A percentile compares a stretch with the other conserved stretches of the same genome.
These are phyloP conservation scores for Phylloboletellus chloephorus DNA, from an alignment of 1,284 basidiomycete species.

Conservation along the genomic window DNA sequence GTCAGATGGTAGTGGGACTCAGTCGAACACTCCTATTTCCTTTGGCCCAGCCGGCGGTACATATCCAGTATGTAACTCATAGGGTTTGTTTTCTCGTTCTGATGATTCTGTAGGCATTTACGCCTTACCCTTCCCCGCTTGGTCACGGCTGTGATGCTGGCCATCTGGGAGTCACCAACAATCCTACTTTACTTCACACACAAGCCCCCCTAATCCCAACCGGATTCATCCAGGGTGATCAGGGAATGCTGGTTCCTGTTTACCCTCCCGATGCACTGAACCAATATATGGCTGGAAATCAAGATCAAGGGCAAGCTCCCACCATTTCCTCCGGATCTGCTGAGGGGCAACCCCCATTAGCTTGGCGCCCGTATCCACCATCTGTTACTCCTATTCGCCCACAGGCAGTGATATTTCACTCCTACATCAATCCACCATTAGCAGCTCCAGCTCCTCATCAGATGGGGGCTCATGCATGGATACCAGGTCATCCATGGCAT, in stretches of 20 bases:
- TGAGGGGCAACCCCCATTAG: slow-evolving; percentile 21
- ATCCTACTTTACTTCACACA: slow-evolving; percentile 26
- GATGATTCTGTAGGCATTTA: slow-evolving; percentile 34
- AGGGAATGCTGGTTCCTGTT: slow-evolving; percentile 62
- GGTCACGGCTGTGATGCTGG: slow-evolving; percentile 24
- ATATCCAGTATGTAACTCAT: slow-evolving; percentile 40
- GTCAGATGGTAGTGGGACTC: slow-evolving; percentile 36
- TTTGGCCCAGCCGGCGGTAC: slow-evolving; percentile 36
- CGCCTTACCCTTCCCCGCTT: slow-evolving; percentile 41
- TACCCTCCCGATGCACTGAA: slow-evolving; percentile 66
- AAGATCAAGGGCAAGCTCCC: slow-evolving; percentile 20
- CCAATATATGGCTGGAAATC: slow-evolving; percentile 43
- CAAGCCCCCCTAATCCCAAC: slow-evolving; percentile 61
- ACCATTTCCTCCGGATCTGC: slow-evolving; percentile 14
- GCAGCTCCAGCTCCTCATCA: slow-evolving; percentile 17
- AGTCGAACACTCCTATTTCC: slow-evolving; percentile 24
- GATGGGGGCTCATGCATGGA: slow-evolving; percentile 25
- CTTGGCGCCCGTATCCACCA: slow-evolving; percentile 29
- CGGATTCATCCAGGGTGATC: slow-evolving; percentile 68
- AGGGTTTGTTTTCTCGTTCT: slow-evolving; percentile 3
- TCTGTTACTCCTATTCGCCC: slow-evolving; percentile 22
- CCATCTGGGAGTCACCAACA: slow-evolving; percentile 20
- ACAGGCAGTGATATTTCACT: slow-evolving; percentile 28
- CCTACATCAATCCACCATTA: slow-evolving; percentile 26
- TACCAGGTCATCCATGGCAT: slow-evolving; percentile 25